phyloP scores from a whole-genome alignment of 164 flowering plant genomes.

The Aristolochia contorta region DNA sequence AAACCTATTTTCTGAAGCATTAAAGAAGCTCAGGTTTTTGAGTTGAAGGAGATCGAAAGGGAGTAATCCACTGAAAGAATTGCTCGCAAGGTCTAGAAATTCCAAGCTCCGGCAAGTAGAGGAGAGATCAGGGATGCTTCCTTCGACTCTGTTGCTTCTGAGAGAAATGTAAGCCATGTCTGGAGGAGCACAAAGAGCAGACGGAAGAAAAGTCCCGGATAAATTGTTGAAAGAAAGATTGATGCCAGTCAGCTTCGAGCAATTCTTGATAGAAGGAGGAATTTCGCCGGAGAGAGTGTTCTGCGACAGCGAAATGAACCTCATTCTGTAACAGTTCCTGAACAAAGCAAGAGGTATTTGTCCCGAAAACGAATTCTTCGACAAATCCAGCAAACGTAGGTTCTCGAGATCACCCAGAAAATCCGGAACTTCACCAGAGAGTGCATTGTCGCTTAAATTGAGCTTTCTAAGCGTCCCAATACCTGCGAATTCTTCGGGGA shows the following conservation, averaged over 20 bases:
- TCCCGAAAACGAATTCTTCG: constrained; percentile 60
- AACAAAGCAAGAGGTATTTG: constrained; percentile 60
- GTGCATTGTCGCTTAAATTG: constrained; percentile 74
- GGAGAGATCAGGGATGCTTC: constrained; percentile 37
- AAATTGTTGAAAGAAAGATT: constrained; percentile 73
- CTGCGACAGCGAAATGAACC: constrained; percentile 62
- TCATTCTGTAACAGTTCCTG: constrained; percentile 50
- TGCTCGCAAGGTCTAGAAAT: constrained; percentile 71
- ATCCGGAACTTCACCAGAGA: constrained; percentile 77
- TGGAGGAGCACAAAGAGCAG: constrained; percentile 38
- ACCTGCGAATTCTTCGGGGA: constrained; percentile 53
- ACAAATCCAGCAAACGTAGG: constrained; percentile 80
- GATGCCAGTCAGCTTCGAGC: constrained; percentile 54
- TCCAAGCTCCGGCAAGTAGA: constrained; percentile 49
- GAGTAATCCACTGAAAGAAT: constrained; percentile 48
- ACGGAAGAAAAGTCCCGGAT: constrained; percentile 64
- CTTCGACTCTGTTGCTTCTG: constrained; percentile 56
- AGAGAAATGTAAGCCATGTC: constrained; percentile 46
- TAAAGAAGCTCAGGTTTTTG: constrained; percentile 50
- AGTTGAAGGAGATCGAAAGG: constrained; percentile 54
- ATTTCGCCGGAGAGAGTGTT: constrained; percentile 62
- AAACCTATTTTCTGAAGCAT: constrained; percentile 63
- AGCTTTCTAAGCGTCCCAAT: constrained; percentile 70
- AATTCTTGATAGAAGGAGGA: constrained; percentile 54
- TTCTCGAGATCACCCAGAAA: constrained; percentile 58